Percentiles rank a stretch among this genome's conserved stretches.
Evolutionary conservation across 78 protist species (phyloP).

Genomic region (Planoprotostelium fungivorum): DNA sequence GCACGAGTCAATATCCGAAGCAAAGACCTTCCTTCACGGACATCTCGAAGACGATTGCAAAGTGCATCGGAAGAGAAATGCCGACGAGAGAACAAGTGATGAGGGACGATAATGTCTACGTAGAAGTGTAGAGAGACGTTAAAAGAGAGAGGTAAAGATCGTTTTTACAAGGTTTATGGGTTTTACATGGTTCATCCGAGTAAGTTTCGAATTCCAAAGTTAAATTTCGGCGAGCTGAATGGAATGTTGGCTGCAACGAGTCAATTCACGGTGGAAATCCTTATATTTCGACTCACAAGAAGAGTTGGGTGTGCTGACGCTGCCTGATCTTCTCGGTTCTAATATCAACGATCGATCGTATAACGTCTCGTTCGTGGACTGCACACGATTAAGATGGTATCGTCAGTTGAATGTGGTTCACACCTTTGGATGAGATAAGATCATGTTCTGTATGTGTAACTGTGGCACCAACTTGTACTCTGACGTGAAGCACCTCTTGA

Average conservation of each 20-base stretch:
- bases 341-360: not conserved
- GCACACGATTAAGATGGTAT: not conserved
- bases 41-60: no score
- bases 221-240: not conserved
- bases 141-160: no score
- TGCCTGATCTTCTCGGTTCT: not conserved
- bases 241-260: not conserved
- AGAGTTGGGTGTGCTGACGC: not conserved
- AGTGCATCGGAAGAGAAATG: no score
- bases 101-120: no score
- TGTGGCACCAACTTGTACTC: not conserved
- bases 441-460: not conserved
- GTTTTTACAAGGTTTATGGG: no score
- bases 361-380: not conserved
- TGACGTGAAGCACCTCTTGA: not conserved
- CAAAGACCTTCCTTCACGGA: no score
- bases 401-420: not conserved
- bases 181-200: no score
- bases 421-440: not conserved
- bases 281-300: not conserved
- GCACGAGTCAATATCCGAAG: no score
- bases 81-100: no score
- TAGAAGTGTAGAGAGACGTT: no score
- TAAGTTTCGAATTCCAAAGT: not conserved
- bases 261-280: not conserved